Evolutionary conservation across 1,139 yeast genomes (phyloP).

Genomic region (Kodamaea derodonti): DNA sequence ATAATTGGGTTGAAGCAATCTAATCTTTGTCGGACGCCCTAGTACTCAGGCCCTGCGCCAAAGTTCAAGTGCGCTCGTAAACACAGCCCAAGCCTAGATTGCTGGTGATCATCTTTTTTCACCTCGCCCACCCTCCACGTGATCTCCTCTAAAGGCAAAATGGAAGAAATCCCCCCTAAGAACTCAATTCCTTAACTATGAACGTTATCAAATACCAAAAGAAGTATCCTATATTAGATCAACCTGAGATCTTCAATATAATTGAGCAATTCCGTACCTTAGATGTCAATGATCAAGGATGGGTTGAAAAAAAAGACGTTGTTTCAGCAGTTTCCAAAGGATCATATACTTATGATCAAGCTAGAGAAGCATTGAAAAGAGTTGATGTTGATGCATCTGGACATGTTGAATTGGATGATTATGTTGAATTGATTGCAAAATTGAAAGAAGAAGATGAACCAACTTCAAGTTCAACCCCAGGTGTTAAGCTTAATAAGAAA

Average conservation of each 20-base stretch:
- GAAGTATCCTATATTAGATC: conserved; percentile 82
- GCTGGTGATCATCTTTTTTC: background rate
- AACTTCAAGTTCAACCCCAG: conserved; percentile 21
- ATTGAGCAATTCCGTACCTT: conserved; percentile 75
- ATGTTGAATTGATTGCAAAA: conserved; percentile 78
- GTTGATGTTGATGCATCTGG: conserved; percentile 97
- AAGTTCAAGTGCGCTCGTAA: too few relatives aligned
- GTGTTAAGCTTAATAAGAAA: conserved; percentile 14
- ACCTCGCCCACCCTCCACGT: background rate
- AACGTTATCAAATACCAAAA: conserved; percentile 57
- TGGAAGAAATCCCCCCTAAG: background rate
- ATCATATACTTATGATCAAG: conserved; percentile 80
- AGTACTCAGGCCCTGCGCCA: too few relatives aligned
- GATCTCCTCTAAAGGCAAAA: too few relatives aligned
- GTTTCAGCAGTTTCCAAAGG: conserved; percentile 83
- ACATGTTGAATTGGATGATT: conserved; percentile 93
- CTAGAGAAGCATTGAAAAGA: conserved; percentile 85
- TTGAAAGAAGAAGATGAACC: conserved; percentile 45
- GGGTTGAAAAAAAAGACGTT: conserved; percentile 87
- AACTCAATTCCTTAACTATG: conserved; percentile 31
- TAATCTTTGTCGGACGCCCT: too few relatives aligned
- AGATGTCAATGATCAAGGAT: conserved; percentile 92
- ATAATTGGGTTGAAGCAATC: too few relatives aligned
- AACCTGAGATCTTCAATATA: conserved; percentile 78
- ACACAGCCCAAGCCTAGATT: too few relatives aligned